Evolutionary conservation across 495 filamentous ascomycete genomes (phyloP).

Genomic region (Penicillium canariense): DNA sequence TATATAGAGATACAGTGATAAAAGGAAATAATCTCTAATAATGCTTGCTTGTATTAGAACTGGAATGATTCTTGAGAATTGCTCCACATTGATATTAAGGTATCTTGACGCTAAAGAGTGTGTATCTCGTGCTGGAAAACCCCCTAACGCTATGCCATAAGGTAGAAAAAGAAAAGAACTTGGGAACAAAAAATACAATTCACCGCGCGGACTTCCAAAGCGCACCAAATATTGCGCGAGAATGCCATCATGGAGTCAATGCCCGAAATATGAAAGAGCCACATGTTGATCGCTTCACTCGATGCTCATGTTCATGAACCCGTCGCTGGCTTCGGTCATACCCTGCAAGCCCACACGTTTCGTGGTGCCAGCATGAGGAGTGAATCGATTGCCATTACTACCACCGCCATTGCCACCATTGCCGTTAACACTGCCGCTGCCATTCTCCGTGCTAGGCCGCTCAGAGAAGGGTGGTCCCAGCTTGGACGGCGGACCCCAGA

Average conservation of each 20-base stretch:
- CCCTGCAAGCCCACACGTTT: conserved; percentile 88
- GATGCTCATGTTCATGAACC: conserved; percentile 97
- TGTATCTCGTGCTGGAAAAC: conserved; percentile 1
- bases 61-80: neutral
- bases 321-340: conserved; percentile 93
- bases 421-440: conserved; percentile 2
- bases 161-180: neutral
- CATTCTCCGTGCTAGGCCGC: conserved; percentile 45
- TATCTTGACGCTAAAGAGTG: conserved; percentile 12
- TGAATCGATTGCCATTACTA: conserved; percentile 25
- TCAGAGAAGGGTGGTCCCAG: conserved; percentile 50
- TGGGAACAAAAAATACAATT: neutral
- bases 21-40: too few species aligned
- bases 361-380: conserved; percentile 39
- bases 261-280: neutral
- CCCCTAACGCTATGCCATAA: conserved; percentile 16
- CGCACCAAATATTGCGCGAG: conserved; percentile 11
- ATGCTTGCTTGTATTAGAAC: neutral
- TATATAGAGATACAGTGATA: too few species aligned
- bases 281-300: conserved; percentile 45
- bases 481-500: conserved; percentile 70
- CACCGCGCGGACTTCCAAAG: conserved; percentile 3
- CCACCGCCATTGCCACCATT: neutral
- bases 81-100: conserved; percentile 4
- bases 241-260: neutral